These are phyloP conservation scores for Blastocystis hominis DNA, from an alignment of 352 stramenopile genomes.

Conservation along the genomic window DNA sequence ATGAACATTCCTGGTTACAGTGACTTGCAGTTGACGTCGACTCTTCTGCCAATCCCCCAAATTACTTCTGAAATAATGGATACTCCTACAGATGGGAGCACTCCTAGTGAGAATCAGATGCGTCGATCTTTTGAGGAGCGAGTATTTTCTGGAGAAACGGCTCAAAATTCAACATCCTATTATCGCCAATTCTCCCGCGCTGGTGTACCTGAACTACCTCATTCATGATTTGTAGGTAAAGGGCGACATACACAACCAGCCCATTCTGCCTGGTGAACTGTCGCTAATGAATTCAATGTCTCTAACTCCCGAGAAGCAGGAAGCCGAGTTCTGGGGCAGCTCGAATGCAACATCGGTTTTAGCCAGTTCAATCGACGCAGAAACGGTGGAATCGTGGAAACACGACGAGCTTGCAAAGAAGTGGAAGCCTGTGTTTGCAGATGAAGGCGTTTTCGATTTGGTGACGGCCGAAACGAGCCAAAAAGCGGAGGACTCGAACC, in stretches of 20 bases:
- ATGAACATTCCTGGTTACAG: neutral
- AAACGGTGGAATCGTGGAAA: neutral
- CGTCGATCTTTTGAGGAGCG: neutral
- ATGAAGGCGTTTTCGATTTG: neutral
- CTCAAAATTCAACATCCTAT: slow-evolving; percentile 23
- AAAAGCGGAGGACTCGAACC: neutral
- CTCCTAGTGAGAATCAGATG: neutral
- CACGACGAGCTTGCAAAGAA: neutral
- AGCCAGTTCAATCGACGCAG: neutral
- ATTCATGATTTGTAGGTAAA: neutral
- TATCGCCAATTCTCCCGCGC: neutral
- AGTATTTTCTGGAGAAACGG: neutral
- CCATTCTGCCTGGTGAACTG: slow-evolving; percentile 14
- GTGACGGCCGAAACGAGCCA: neutral
- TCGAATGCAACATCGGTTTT: neutral
- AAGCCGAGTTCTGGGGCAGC: neutral
- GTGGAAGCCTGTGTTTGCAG: neutral
- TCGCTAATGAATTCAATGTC: neutral
- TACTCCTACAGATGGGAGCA: neutral
- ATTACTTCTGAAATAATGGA: neutral
- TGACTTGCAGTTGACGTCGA: neutral
- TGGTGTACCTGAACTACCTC: neutral
- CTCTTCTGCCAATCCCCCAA: neutral
- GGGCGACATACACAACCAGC: slow-evolving; percentile 27
- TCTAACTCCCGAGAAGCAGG: neutral